These are phyloP conservation scores for Aaosphaeria pasadenensis DNA, from an alignment of 2,329 filamentous ascomycete genomes.

Conservation along the genomic window DNA sequence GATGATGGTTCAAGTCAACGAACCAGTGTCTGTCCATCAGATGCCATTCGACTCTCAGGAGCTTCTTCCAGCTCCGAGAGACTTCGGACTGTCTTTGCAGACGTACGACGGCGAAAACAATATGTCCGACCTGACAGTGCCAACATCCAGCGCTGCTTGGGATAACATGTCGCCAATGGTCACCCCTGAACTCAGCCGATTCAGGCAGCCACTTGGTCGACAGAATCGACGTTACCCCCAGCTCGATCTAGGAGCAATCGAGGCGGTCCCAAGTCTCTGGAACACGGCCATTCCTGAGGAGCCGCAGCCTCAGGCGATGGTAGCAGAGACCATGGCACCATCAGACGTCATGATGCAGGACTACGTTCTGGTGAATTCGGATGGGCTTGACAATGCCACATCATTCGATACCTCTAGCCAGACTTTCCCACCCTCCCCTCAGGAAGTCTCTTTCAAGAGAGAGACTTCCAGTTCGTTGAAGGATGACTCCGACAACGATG, in stretches of 20 bases:
- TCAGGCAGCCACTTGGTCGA: not conserved
- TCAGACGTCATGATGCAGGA: slow-evolving; percentile 14
- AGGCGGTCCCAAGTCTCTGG: not conserved
- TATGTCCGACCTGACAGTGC: not conserved
- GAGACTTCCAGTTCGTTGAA: slow-evolving; percentile 16
- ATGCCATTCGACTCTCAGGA: not conserved
- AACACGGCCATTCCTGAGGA: not conserved
- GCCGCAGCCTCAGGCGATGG: not conserved
- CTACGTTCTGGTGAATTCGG: slow-evolving; percentile 10
- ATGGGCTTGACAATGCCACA: slow-evolving; percentile 6
- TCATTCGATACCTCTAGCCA: slow-evolving; percentile 12
- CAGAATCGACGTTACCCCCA: not conserved
- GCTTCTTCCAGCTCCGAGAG: not conserved
- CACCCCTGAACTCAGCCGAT: slow-evolving; percentile 1
- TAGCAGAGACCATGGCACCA: slow-evolving; percentile 11
- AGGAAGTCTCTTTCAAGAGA: slow-evolving; percentile 18
- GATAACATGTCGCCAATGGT: slow-evolving; percentile 1
- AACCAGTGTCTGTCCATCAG: not conserved
- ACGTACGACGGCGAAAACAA: not conserved
- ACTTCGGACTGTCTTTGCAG: not conserved
- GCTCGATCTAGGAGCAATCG: not conserved
- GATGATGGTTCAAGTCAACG: not conserved
- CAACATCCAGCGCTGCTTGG: slow-evolving; percentile 5
- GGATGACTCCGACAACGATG: slow-evolving; percentile 6
- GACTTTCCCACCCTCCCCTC: slow-evolving; percentile 15